These are phyloP conservation scores for Gnomoniopsis smithogilvyi DNA, from an alignment of 2,329 filamentous ascomycete genomes.

Conservation along the genomic window DNA sequence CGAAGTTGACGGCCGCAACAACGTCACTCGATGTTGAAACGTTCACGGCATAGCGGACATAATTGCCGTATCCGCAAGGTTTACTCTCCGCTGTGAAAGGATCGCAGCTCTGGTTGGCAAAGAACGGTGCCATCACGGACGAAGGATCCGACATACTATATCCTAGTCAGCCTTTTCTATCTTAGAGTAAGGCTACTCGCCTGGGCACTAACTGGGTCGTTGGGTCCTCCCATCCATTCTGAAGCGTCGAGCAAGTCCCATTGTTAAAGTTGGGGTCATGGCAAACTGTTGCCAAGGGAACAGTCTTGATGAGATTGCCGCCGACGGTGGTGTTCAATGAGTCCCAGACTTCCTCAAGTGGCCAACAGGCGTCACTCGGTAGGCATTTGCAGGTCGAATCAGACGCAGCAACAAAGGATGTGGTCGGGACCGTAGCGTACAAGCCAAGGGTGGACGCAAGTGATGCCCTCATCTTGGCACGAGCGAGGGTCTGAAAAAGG, in stretches of 20 bases:
- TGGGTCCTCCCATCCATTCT: slow-evolving; percentile 2
- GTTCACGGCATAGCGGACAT: slow-evolving; percentile 6
- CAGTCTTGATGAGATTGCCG: slow-evolving; percentile 5
- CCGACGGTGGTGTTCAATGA: slow-evolving; percentile 7
- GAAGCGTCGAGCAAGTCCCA: slow-evolving; percentile 3
- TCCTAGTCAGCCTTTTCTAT: too few relatives aligned
- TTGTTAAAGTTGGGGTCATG: slow-evolving; percentile 9
- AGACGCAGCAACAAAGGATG: neutral
- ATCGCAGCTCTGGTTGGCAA: slow-evolving; percentile 18
- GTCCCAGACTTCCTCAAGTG: neutral
- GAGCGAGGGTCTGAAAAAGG: neutral
- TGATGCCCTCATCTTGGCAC: neutral
- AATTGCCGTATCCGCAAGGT: slow-evolving; percentile 29
- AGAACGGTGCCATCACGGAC: slow-evolving; percentile 29
- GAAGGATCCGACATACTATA: slow-evolving; percentile 20
- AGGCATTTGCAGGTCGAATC: slow-evolving; percentile 4
- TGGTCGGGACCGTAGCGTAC: neutral
- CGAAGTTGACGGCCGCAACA: neutral
- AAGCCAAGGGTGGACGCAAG: neutral
- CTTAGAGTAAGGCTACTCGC: neutral
- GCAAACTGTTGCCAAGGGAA: slow-evolving; percentile 3
- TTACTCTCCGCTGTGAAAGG: slow-evolving; percentile 22
- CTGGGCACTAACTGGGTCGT: neutral
- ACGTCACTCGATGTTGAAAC: neutral
- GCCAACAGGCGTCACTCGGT: slow-evolving; percentile 7